phyloP scores from a whole-genome alignment of 1,284 basidiomycete genomes.

The Marasmius fiardii region DNA sequence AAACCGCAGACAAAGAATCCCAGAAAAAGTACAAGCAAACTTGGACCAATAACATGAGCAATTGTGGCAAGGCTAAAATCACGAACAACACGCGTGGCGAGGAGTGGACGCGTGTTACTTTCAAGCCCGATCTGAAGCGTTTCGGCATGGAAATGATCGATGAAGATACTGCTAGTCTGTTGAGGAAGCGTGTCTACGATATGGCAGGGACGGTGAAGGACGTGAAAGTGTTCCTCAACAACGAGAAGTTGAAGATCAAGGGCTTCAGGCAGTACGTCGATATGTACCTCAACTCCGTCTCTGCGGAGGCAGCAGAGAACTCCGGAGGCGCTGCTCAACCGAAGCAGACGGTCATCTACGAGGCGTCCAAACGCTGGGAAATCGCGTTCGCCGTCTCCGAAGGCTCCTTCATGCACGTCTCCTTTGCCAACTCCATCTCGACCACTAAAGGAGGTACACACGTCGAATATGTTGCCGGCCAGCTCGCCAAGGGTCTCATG shows the following conservation, averaged over 20 bases:
- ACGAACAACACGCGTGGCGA: conserved; percentile 85
- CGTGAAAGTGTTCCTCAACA: conserved; percentile 93
- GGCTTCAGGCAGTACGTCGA: conserved; percentile 98
- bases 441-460: conserved; percentile 98
- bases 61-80: conserved; percentile 87
- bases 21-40: conserved; percentile 94
- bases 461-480: conserved; percentile 85
- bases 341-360: conserved; percentile 84
- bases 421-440: conserved; percentile 97
- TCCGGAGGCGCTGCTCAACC: conserved; percentile 72
- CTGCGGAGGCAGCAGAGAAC: conserved; percentile 59
- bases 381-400: conserved; percentile 94
- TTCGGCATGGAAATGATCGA: conserved; percentile 95
- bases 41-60: conserved; percentile 93
- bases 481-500: conserved; percentile 84
- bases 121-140: conserved; percentile 88
- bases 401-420: conserved; percentile 89
- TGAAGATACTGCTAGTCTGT: conserved; percentile 85
- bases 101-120: conserved; percentile 94
- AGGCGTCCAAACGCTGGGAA: conserved; percentile 88
- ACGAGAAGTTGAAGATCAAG: conserved; percentile 90
- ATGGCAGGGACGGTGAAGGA: conserved; percentile 94
- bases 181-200: conserved; percentile 96
- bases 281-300: conserved; percentile 80
- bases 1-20: conserved; percentile 90